phyloP scores from a whole-genome alignment of 176 grass and related monocot genomes.

The Phragmites australis region DNA sequence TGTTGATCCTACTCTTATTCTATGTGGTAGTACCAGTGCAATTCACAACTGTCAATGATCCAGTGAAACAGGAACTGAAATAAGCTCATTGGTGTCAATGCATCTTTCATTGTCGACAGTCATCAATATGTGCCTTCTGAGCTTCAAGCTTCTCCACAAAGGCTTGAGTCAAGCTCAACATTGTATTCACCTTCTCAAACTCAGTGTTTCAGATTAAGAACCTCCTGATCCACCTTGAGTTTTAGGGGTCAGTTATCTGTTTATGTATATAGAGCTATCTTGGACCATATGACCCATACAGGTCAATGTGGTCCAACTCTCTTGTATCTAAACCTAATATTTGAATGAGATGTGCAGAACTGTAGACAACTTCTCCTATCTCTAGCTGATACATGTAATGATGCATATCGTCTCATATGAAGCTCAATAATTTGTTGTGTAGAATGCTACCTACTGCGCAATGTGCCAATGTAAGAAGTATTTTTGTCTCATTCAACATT shows the following conservation, averaged over 20 bases:
- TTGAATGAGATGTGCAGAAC: neutral
- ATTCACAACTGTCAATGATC: neutral
- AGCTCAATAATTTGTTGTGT: constrained; percentile 7
- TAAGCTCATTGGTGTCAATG: neutral
- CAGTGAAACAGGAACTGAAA: neutral
- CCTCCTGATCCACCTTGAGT: neutral
- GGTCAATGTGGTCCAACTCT: neutral
- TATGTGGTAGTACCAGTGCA: neutral
- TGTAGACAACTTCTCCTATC: neutral
- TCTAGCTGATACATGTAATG: neutral
- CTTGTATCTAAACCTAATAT: neutral
- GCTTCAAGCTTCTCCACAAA: neutral
- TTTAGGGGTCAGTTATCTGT: neutral
- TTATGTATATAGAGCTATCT: neutral
- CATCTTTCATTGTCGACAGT: neutral
- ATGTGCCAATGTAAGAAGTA: constrained; percentile 4
- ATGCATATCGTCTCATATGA: neutral
- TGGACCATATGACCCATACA: neutral
- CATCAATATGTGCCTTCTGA: neutral
- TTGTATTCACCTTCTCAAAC: neutral
- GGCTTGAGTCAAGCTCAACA: neutral
- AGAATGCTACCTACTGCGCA: neutral
- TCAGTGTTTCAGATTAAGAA: neutral
- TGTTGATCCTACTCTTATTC: neutral
- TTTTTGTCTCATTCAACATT: neutral